Evolutionary conservation across 352 stramenopile species (phyloP).

Genomic region (Phytophthora niederhauseri): DNA sequence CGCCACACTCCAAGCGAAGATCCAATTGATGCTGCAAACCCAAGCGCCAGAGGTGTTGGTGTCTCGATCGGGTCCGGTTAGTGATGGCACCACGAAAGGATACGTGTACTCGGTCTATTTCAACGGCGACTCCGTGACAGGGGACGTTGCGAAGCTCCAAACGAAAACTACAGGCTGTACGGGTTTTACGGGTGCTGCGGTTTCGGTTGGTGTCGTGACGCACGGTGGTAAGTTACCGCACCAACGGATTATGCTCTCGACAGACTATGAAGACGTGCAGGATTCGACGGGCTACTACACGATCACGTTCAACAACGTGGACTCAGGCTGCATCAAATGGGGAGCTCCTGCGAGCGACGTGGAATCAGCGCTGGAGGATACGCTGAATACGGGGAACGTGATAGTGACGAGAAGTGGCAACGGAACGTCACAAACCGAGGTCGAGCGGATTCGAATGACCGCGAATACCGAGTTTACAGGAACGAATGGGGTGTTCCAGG

Average conservation of each 20-base stretch:
- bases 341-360: constrained; percentile 53
- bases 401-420: constrained; percentile 64
- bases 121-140: constrained; percentile 71
- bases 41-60: constrained; percentile 51
- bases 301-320: constrained; percentile 35
- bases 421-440: constrained; percentile 65
- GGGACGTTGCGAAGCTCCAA: constrained; percentile 72
- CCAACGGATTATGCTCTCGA: constrained; percentile 81
- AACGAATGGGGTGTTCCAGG: constrained; percentile 54
- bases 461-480: constrained; percentile 68
- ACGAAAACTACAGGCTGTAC: constrained; percentile 31
- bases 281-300: constrained; percentile 67
- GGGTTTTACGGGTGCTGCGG: constrained; percentile 30
- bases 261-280: constrained; percentile 76
- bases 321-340: constrained; percentile 63
- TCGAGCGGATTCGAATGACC: constrained; percentile 72
- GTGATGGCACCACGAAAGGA: constrained; percentile 35
- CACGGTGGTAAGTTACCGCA: constrained; percentile 85
- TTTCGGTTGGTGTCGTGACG: constrained; percentile 50
- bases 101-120: constrained; percentile 96
- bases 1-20: background rate
- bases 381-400: constrained; percentile 52
- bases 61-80: constrained; percentile 44
- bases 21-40: constrained; percentile 29
- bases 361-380: constrained; percentile 51